Base-by-base conservation (phyloP, 768 basidiomycete species). In the Leccinum obscurum region DNA sequence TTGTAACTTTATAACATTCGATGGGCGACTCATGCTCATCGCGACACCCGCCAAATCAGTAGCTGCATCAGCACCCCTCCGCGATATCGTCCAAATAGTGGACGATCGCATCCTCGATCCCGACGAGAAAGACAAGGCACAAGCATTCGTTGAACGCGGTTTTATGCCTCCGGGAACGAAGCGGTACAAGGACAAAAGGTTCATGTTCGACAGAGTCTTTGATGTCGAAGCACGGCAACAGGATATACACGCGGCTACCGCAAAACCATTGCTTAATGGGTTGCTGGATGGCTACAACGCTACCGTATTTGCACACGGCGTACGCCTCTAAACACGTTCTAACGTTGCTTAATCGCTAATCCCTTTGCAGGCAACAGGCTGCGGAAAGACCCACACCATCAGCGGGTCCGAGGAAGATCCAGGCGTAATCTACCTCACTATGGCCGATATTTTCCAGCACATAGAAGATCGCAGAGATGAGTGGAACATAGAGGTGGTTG, bases 341-440 rank as follows among this genome's bases (percentile, higher is more conserved):
- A 28, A 54, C 26, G 15, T 20, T 34, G 22, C 61, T 26, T 55
- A 57, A 30, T 64, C 30, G 52, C 63, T 54, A 56, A 68, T 64
- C 52, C 56, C 62, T 49, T 59, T 48, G 20, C 69, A 98, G 97
- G 97, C 97, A 24, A 98, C 97, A n/a, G 97, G 97, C n/a, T 98
- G 97, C 72, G 97, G 97, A 64, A 99, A 99, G 77, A 99, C 97
- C 5, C 95, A 98, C 75, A 99, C 97, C 20, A 98, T 99, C 74
- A 97, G 94, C 68, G 96, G 96, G 59, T 89, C 91, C 39, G 88
- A 90, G 50, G 71, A 74, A 22, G 90, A 96, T 72, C 93, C 93
- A 17, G 97, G 97, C 34, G 87, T 97, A 68, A 97, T 98, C 73
- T 95, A 98, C 76, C 83, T 93, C 60, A 94, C 95, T 20, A 98